phyloP scores from a whole-genome alignment of 805 yeast genomes.

The Candida chauliodis region DNA sequence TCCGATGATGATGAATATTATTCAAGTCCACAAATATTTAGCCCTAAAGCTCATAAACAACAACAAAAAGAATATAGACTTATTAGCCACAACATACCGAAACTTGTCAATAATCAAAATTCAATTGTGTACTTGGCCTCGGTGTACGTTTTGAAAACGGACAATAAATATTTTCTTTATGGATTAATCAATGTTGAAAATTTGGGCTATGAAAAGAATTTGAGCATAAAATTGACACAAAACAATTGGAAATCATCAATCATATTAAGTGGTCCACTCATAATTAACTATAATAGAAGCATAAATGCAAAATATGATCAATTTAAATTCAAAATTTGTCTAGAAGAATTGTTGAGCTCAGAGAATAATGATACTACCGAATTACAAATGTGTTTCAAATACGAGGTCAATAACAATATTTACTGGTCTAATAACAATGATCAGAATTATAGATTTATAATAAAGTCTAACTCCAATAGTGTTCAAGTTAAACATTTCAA shows the following conservation, averaged over 20 bases:
- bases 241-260: conserved; percentile 45
- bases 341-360: conserved; percentile 17
- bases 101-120: conserved; percentile 1
- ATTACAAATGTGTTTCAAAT: conserved; percentile 33
- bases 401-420: conserved; percentile 21
- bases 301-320: conserved; percentile 33
- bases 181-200: conserved; percentile 32
- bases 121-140: conserved; percentile 6
- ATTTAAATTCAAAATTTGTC: conserved; percentile 49
- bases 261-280: conserved; percentile 20
- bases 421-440: conserved; percentile 40
- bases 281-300: conserved; percentile 10
- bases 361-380: conserved; percentile 14
- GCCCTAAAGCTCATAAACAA: background rate
- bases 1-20: conserved; percentile 21
- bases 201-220: conserved; percentile 33
- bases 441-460: conserved; percentile 32
- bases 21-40: conserved; percentile 7
- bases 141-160: conserved; percentile 10
- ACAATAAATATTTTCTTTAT: conserved; percentile 9
- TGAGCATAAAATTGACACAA: conserved; percentile 44
- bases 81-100: conserved; percentile 10
- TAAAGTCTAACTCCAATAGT: background rate
- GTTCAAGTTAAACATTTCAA: conserved; percentile 13
- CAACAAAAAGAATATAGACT: conserved; percentile 7